Evolutionary conservation across 805 yeast genomes (phyloP), one percentile per base, ranked within the genome.

Genomic region (Sugiyamaella chiloensis): DNA sequence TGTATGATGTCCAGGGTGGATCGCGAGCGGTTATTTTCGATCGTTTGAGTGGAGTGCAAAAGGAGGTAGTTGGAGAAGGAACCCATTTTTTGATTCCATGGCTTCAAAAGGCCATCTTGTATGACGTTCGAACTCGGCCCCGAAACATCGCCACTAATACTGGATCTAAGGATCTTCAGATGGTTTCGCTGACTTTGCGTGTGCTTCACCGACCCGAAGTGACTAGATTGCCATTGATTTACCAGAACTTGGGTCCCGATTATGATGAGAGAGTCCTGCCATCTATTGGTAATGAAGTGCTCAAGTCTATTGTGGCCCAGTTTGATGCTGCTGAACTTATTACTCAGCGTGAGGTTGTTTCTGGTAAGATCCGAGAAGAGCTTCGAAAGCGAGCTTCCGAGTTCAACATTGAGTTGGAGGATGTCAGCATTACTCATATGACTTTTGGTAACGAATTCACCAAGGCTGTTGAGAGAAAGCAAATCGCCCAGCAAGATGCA

Each of bases 401-500:
- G 69, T 93, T 93, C 73, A 79, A 85, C 69, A 90, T 93, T 63
- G 85, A 78, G 64, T 78, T 93, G 58, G 99, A 93, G 69, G 99
- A 93, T 69, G 99, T 93, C 45, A 87, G 96, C 21, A 93, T 93
- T 57, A 93, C 99, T 12, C 99, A 93, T 70, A 83, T 93, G 87
- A 87, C 97, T 0, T 93, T 93, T 67, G 98, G 99, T 46, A 79
- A 77, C 55, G 99, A 93, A 65, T 93, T 93, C 74, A 93, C 99
- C 46, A 90, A 87, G 69, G 98, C 99, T 27, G 99, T 93, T 51
- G 99, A 93, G 72, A 96, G 87, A 72, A 93, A 93, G 67, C 98
- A 93, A 71, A 95, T 93, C 70, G 99, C 99, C 26, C 99, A 93
- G 72, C 99, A 93, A 71, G 99, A 93, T 65, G 98, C 99, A 20